Percentiles rank a stretch among this genome's conserved stretches.
Conservation (phyloP, 192 early-diverging fungal genomes). For the Coemansia umbellata region DNA sequence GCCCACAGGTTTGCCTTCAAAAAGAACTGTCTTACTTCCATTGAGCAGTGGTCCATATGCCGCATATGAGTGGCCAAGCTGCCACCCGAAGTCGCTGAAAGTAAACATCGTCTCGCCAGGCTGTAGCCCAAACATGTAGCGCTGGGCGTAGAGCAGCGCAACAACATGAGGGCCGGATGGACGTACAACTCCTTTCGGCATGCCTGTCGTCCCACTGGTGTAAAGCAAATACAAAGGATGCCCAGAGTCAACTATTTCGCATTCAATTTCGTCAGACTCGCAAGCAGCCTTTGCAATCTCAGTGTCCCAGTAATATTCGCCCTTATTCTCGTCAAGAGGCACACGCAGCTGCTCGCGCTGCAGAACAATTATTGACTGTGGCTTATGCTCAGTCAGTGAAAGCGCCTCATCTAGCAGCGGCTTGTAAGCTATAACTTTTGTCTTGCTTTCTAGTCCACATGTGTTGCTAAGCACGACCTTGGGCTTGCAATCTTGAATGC, state of each 20-base stretch:
- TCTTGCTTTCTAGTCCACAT: slow-evolving; percentile 74
- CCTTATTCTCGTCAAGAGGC: slow-evolving; percentile 36
- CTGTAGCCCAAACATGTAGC: slow-evolving; percentile 66
- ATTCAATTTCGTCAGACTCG: slow-evolving; percentile 45
- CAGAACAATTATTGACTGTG: slow-evolving; percentile 58
- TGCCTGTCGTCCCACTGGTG: slow-evolving; percentile 72
- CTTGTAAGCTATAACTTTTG: slow-evolving; percentile 68
- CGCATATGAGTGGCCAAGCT: slow-evolving; percentile 80
- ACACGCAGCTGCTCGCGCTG: slow-evolving; percentile 59
- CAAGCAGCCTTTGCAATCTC: slow-evolving; percentile 49
- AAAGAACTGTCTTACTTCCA: slow-evolving; percentile 75
- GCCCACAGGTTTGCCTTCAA: slow-evolving; percentile 82
- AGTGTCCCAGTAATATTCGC: slow-evolving; percentile 53
- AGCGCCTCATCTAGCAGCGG: slow-evolving; percentile 74
- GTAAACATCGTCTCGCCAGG: slow-evolving; percentile 76
- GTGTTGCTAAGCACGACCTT: slow-evolving; percentile 71
- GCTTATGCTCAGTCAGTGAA: slow-evolving; percentile 45
- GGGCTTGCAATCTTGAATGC: slow-evolving; percentile 76
- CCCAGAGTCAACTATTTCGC: slow-evolving; percentile 56
- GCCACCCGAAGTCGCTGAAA: slow-evolving; percentile 86
- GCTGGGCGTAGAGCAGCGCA: slow-evolving; percentile 63
- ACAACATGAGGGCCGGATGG: slow-evolving; percentile 70
- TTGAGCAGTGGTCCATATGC: slow-evolving; percentile 75
- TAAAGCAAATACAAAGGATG: slow-evolving; percentile 84
- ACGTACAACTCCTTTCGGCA: slow-evolving; percentile 65